Conservation (phyloP, 805 yeast species). For the Pichia cabralensis region DNA sequence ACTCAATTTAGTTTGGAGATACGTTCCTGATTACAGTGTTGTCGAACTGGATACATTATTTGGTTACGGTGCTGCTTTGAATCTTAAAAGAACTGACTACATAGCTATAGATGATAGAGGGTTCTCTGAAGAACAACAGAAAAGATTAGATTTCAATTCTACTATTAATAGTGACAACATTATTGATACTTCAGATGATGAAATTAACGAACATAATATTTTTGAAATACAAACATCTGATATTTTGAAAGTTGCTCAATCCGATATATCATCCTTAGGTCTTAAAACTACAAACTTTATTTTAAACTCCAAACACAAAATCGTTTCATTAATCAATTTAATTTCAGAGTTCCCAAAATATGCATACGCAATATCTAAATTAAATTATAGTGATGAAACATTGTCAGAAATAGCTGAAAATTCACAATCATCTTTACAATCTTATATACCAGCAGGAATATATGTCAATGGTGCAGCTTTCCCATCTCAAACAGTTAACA, state of each 20-base stretch:
- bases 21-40: conserved; percentile 32
- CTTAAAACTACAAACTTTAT: conserved; percentile 33
- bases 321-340: conserved; percentile 30
- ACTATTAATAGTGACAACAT: no score
- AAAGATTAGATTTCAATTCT: conserved; percentile 18
- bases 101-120: conserved; percentile 55
- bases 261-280: conserved; percentile 29
- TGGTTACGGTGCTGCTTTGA: conserved; percentile 62
- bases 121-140: conserved; percentile 19
- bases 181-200: conserved; percentile 1
- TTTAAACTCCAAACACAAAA: conserved; percentile 22
- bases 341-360: conserved; percentile 48
- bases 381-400: conserved; percentile 8
- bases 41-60: conserved; percentile 25
- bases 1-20: conserved; percentile 67
- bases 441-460: conserved; percentile 32
- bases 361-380: conserved; percentile 30
- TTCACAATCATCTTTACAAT: conserved; percentile 2
- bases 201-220: background rate
- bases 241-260: conserved; percentile 23
- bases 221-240: conserved; percentile 15
- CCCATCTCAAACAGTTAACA: conserved; percentile 33
- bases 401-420: conserved; percentile 1
- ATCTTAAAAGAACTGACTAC: conserved; percentile 58
- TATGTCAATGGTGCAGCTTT: conserved; percentile 64